Evolutionary conservation across 1,284 basidiomycete species (phyloP), one percentile per base, ranked within the genome.

Genomic region (Hymenochaete sp.): DNA sequence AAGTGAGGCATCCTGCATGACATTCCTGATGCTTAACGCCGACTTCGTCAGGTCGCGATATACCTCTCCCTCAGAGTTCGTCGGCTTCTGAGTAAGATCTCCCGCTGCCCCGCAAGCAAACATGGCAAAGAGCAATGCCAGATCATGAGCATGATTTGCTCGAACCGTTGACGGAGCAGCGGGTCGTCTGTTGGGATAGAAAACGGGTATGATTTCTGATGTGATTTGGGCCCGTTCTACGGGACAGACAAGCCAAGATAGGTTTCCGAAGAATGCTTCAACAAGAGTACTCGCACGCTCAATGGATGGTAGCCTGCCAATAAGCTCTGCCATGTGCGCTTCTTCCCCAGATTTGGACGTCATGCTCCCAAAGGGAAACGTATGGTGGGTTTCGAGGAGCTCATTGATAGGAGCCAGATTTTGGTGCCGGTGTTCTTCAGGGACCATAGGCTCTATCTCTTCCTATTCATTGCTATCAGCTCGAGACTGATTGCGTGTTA

Each of bases 11-110:
- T 55, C 31, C 41, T 54, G 38, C 38, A 51, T 27, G 49, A 55
- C 22, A 47, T 55, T 16, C 49, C 49, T 29, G 13, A 51, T n/a
- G 19, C 55, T 46, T n/a, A 59, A 22, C 7, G 55, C 56, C 2
- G 57, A 51, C 21, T 55, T 42, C 5, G 57, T 45, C 9, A 59
- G 47, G 16, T 51, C 44, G 32, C 56, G 51, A 39, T 55, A 58
- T 19, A 49, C 39, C 33, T 59, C 54, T 11, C 52, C 57, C 38
- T 56, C 54, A 18, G 52, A 55, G 35, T 53, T 52, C 31, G 48
- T 53, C 13, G 55, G 52, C 18, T 49, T 38, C 8, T 51, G 51
- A 27, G 54, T 52, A 29, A 58, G 42, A 42, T 59, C 56, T 19
- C 51, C 49, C 11, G 50, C 35, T 5, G 51, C 44, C 9, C 54